Evolutionary conservation across 1,284 basidiomycete species (phyloP).

Genomic region (Ceratobasidium sp.): DNA sequence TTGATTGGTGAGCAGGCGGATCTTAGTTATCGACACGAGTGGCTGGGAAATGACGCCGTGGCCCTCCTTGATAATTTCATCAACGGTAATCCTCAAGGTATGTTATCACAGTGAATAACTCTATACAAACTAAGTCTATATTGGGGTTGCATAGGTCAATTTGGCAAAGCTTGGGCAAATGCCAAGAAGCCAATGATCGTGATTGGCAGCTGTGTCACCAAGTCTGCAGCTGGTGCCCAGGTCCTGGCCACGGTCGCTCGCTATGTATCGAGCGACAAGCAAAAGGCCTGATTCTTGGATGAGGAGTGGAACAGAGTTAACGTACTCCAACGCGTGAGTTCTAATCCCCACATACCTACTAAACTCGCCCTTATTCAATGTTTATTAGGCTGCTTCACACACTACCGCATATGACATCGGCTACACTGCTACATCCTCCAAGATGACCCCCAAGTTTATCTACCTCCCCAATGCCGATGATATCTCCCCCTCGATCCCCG

Average conservation of each 20-base stretch:
- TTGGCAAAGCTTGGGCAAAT: slow-evolving; percentile 88
- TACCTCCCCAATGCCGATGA: slow-evolving; percentile 98
- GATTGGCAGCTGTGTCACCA: slow-evolving; percentile 88
- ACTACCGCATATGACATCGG: slow-evolving; percentile 97
- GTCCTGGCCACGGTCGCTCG: slow-evolving; percentile 85
- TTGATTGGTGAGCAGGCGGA: slow-evolving; percentile 93
- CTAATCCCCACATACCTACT: not conserved
- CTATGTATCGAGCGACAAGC: slow-evolving; percentile 84
- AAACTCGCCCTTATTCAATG: slow-evolving; percentile 11
- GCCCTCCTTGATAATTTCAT: slow-evolving; percentile 87
- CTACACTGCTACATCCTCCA: slow-evolving; percentile 84
- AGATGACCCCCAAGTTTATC: slow-evolving; percentile 91
- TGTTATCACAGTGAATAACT: slow-evolving; percentile 45
- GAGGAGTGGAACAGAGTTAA: slow-evolving; percentile 97
- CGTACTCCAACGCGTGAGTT: slow-evolving; percentile 87
- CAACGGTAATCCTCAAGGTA: slow-evolving; percentile 68
- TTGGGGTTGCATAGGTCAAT: slow-evolving; percentile 60
- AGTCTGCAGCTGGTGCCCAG: slow-evolving; percentile 88
- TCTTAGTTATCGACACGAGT: slow-evolving; percentile 93
- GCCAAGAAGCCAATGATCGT: slow-evolving; percentile 97
- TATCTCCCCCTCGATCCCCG: slow-evolving; percentile 90
- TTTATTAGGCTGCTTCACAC: slow-evolving; percentile 80
- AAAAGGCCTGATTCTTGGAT: slow-evolving; percentile 72
- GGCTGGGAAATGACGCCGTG: slow-evolving; percentile 85
- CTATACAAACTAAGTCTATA: too few relatives aligned